These are phyloP conservation scores for Penicillium desertorum DNA, from an alignment of 495 filamentous ascomycete genomes.

Conservation along the genomic window DNA sequence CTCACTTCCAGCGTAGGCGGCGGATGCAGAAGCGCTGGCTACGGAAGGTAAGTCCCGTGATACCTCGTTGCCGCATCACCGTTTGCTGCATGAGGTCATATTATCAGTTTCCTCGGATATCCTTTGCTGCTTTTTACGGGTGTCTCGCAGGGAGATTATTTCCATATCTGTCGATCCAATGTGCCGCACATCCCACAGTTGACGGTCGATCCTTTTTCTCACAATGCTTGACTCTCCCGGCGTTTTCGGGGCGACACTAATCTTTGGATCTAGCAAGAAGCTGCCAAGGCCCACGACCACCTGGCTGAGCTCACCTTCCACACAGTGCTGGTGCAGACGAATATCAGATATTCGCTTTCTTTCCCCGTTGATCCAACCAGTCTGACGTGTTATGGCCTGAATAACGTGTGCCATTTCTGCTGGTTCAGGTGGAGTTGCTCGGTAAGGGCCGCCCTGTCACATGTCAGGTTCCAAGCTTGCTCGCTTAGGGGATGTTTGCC, in stretches of 20 bases:
- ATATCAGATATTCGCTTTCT: neutral
- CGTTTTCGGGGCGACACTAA: neutral
- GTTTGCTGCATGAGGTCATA: too few relatives aligned
- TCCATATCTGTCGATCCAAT: neutral
- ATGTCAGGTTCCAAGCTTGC: too few relatives aligned
- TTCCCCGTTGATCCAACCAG: neutral
- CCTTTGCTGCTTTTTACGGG: too few relatives aligned
- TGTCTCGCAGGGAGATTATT: neutral
- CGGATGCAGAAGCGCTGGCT: neutral
- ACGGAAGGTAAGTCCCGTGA: neutral
- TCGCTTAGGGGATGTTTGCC: too few relatives aligned
- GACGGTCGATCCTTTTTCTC: neutral
- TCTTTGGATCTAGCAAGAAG: neutral
- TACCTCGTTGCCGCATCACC: neutral
- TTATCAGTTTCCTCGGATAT: too few relatives aligned
- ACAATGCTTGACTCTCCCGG: neutral
- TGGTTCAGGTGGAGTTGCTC: neutral
- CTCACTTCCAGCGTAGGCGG: neutral
- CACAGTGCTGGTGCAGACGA: neutral
- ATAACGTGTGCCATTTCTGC: neutral
- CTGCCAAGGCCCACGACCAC: neutral
- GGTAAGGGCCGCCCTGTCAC: neutral
- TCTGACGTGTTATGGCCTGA: neutral
- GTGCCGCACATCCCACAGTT: neutral
- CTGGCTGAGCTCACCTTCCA: neutral